Evolutionary conservation across 1,284 basidiomycete genomes (phyloP), one percentile per base, ranked within the genome.

Genomic region (Leccinum variabile): DNA sequence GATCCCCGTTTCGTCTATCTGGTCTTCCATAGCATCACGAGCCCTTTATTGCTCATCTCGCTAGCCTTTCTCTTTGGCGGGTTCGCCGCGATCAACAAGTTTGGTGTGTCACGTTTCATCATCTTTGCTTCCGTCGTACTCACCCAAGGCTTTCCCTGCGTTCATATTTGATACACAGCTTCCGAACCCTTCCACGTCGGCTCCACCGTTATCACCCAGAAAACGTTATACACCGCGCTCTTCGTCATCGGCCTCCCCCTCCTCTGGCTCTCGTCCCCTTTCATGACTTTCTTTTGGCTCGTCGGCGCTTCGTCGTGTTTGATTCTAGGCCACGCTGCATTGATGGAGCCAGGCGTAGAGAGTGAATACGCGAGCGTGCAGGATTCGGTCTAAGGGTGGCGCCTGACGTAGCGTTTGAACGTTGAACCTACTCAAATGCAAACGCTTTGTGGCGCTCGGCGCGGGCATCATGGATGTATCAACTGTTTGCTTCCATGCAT

Each of bases 61-160:
- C 81, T 98, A 65, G 84, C 80, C 41, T 95, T 98, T 83, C 88
- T 99, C 69, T 88, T 95, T 66, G 93, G 94, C 55, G 97, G 97
- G 3, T 98, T 98, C 79, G 78, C 87, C 37, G 86, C 86, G 53
- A 97, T 98, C 80, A 96, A 95, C 79, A 88, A 84, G 72, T 98
- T 92, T 69, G 94, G 94, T 95, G 66, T 72, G 91, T 70, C n/a
- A 6, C 25, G 2, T 65, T 54, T 13, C 6, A 13, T 8, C 57
- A 54, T 25, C 35, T 57, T n/a, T 3, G n/a, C 32, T 30, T 41
- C 62, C 30, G 52, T 28, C 66, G 32, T 59, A 6, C 37, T 25
- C 57, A 49, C 64, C 61, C 55, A 28, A 28, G 25, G 25, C 44
- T 57, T 58, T 50, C 54, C 18, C 57, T 35, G 41, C 14, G 11